These are phyloP conservation scores for Candolleomyces efflorescens DNA, from an alignment of 768 basidiomycete species.

Conservation along the genomic window DNA sequence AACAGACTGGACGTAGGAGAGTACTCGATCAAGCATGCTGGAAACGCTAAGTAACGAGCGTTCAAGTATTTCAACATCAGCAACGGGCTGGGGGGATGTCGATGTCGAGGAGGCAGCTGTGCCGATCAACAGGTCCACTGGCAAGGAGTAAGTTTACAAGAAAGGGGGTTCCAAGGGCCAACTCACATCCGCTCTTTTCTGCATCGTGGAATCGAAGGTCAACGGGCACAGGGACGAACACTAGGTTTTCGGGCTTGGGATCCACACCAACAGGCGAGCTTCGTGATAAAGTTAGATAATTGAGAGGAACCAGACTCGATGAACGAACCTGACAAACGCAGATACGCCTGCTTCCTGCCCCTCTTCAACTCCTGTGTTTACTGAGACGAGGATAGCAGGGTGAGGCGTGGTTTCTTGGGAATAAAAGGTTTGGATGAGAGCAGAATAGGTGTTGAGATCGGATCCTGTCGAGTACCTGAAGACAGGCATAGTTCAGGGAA, in stretches of 20 bases:
- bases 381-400: slow-evolving; percentile 85
- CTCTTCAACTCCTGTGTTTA: slow-evolving; percentile 79
- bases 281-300: slow-evolving; percentile 12
- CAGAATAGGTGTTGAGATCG: slow-evolving; percentile 89
- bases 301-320: neutral
- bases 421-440: slow-evolving; percentile 97
- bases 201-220: slow-evolving; percentile 77
- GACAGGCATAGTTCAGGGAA: neutral
- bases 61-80: slow-evolving; percentile 76
- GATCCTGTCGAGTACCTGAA: slow-evolving; percentile 90
- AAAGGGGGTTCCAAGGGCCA: neutral
- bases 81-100: slow-evolving; percentile 48
- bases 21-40: slow-evolving; percentile 79
- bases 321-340: slow-evolving; percentile 63
- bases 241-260: slow-evolving; percentile 92
- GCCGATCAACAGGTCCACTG: slow-evolving; percentile 74
- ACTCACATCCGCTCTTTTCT: slow-evolving; percentile 84
- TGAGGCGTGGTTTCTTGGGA: slow-evolving; percentile 85
- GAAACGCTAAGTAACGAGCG: slow-evolving; percentile 67
- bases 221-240: slow-evolving; percentile 91
- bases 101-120: slow-evolving; percentile 41
- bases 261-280: slow-evolving; percentile 86
- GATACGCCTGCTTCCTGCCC: slow-evolving; percentile 68
- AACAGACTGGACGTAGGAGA: slow-evolving; percentile 79
- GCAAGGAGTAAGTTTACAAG: neutral